Base-by-base conservation (phyloP, 192 early-diverging fungal genomes). In the Thamnidium elegans region DNA sequence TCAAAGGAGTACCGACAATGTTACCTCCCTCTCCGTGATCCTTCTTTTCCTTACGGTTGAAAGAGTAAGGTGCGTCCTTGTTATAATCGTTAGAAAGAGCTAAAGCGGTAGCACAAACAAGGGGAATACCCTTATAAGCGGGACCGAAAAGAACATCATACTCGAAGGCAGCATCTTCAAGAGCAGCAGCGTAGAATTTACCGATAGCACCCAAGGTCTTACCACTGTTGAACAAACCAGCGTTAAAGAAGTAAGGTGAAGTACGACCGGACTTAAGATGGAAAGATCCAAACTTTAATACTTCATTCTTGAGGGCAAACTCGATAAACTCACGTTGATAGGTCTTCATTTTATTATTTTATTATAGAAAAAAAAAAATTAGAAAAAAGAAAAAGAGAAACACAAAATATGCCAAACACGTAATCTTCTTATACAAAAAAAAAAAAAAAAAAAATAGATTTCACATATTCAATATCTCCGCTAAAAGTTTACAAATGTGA, bases 241-340 rank as follows among this genome's bases (percentile, higher is more conserved):
- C 90, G 73, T 99, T 98, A 79, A 98, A 96, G 73, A 99, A 99
- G 86, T 97, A 99, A 10, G 97, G 97, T 46, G 91, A 94, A n/a
- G 83, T 79, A 55, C 97, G 89, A 42, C 97, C 97, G 56, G 91
- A 93, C 79, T 99, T 99, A 55, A 98, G 85, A 34, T 83, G 90
- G 77, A 95, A 99, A 61, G 85, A 74, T 61, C 97, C 97, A 81
- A 99, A 97, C 45, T 86, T 86, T 20, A 99, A 80, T 39, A 96
- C 95, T 50, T 84, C 75, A 65, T 94, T 87, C 34, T 77, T 74
- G 66, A 99, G 87, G 51, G 90, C 90, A 78, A 98, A 95, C 55
- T 88, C 83, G 76, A 99, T 90, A 75, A 98, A 99, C 45, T 94
- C 90, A 74, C 86, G 86, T 79, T 98, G 94, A 79, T 96, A 94